Evolutionary conservation across 352 stramenopile species (phyloP).

Genomic region (Pythium folliculosum): DNA sequence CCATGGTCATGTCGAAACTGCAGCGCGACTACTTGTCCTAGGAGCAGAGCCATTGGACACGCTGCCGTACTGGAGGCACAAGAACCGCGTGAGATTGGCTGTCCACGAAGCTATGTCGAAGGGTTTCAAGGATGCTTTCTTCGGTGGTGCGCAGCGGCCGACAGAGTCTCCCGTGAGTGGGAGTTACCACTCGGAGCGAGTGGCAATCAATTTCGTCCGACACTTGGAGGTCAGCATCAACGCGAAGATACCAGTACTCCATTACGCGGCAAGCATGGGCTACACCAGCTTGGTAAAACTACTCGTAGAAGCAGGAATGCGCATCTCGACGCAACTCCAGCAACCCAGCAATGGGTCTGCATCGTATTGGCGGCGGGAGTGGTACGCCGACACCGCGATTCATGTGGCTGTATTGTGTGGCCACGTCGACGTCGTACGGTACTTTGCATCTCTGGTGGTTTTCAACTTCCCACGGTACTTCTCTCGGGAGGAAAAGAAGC

Average conservation of each 20-base stretch:
- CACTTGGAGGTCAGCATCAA: slow-evolving; percentile 56
- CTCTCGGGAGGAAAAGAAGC: slow-evolving; percentile 36
- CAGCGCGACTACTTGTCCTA: slow-evolving; percentile 55
- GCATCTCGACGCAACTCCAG: slow-evolving; percentile 16
- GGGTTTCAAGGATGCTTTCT: slow-evolving; percentile 17
- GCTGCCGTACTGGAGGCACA: slow-evolving; percentile 31
- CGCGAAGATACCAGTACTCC: slow-evolving; percentile 37
- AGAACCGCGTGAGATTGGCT: slow-evolving; percentile 1
- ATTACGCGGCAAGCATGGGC: slow-evolving; percentile 41
- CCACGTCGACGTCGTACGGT: slow-evolving; percentile 43
- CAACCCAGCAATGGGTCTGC: not conserved
- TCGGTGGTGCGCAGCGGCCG: not conserved
- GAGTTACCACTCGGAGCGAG: slow-evolving; percentile 18
- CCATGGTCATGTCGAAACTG: slow-evolving; percentile 54
- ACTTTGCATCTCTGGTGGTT: slow-evolving; percentile 45
- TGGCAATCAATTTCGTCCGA: slow-evolving; percentile 38
- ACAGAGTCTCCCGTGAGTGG: slow-evolving; percentile 7
- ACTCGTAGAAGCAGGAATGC: slow-evolving; percentile 51
- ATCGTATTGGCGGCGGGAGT: slow-evolving; percentile 10
- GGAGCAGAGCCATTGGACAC: slow-evolving; percentile 49
- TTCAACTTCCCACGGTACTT: slow-evolving; percentile 52
- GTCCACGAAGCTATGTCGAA: slow-evolving; percentile 23
- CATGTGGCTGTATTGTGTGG: slow-evolving; percentile 53
- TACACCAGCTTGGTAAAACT: slow-evolving; percentile 34
- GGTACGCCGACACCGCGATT: slow-evolving; percentile 42